Base-by-base conservation (phyloP, 495 filamentous ascomycete species). In the Ascobolus immersus region DNA sequence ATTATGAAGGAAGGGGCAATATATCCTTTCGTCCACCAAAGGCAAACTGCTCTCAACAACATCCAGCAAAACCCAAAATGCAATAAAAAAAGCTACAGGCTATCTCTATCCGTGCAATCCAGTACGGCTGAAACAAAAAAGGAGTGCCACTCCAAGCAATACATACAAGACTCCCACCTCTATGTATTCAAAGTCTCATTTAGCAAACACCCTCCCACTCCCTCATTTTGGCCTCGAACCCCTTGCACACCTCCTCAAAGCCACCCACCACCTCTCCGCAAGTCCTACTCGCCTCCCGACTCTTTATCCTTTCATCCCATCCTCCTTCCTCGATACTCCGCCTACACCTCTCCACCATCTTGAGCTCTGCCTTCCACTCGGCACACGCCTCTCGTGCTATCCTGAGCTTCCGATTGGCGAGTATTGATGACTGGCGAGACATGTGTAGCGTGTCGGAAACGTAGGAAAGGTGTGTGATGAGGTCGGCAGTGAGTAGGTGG, bases 401-500 rank as follows among this genome's bases (percentile, higher is more conserved):
- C 33, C 71, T 63, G 20, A 94, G 56, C 20, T 74, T 57, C 20
- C 86, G 61, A 3, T 72, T 69, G 8, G 86, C 86, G 0, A 69
- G 70, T 1, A 69, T 70, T 1, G 75, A 81, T 0, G 76, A 70
- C 48, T 96, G 86, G 3, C 78, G 67, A n/a, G 69, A 73, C 70
- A 93, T 90, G 52, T 94, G 82, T 14, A 94, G 60, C 0, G 77
- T 80, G 49, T 96, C 86, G n/a, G 74, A 73, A 5, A 96, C 61
- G 42, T 75, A 68, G 38, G 75, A 75, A 28, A 96, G 70, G 2
- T 77, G 73, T 34, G 71, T 61, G 20, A 77, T 67, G 11, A 93
- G 63, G 26, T 86, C 78, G 17, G 69, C 53, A 0, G 80, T 91
- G 19, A 69, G 56, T n/a, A 60, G 45, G 44, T 71, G 68, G 7